Conservation (phyloP, 345 rosid genomes). For the Cochlearia excelsa region DNA sequence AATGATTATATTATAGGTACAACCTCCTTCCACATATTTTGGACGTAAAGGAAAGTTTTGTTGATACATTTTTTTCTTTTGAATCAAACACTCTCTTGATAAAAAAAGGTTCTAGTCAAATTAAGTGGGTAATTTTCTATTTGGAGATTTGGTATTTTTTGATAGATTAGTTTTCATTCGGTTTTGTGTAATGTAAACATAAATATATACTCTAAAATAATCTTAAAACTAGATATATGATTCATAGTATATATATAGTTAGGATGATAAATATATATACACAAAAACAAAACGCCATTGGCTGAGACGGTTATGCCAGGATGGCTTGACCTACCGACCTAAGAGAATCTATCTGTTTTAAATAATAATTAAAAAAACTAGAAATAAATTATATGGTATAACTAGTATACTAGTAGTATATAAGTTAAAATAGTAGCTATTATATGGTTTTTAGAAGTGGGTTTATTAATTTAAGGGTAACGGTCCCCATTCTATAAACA, state of each 20-base stretch:
- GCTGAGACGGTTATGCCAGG: conserved; percentile 27
- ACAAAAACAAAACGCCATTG: conserved; percentile 9
- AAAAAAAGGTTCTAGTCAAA: too few relatives aligned
- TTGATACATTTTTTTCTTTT: too few relatives aligned
- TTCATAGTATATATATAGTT: too few relatives aligned
- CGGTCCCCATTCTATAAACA: conserved; percentile 39
- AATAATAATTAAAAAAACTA: too few relatives aligned
- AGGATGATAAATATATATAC: background rate
- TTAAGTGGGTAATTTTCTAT: too few relatives aligned
- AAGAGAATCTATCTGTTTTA: conserved; percentile 7
- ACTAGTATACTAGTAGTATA: background rate
- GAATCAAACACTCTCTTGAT: too few relatives aligned
- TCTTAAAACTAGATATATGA: too few relatives aligned
- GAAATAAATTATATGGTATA: too few relatives aligned
- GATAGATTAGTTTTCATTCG: too few relatives aligned
- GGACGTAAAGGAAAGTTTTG: conserved; percentile 10
- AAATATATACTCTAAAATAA: too few relatives aligned
- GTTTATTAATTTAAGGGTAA: conserved; percentile 14
- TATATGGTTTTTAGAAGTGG: conserved; percentile 7
- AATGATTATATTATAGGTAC: conserved; percentile 25
- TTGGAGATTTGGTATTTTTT: too few relatives aligned
- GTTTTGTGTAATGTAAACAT: too few relatives aligned
- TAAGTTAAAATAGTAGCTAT: conserved; percentile 1
- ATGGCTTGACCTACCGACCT: conserved; percentile 20
- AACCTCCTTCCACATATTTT: conserved; percentile 28